Evolutionary conservation across 176 grass and related monocot species (phyloP), one percentile per base, ranked within the genome.

Genomic region (Cenchrus fungigraminus): DNA sequence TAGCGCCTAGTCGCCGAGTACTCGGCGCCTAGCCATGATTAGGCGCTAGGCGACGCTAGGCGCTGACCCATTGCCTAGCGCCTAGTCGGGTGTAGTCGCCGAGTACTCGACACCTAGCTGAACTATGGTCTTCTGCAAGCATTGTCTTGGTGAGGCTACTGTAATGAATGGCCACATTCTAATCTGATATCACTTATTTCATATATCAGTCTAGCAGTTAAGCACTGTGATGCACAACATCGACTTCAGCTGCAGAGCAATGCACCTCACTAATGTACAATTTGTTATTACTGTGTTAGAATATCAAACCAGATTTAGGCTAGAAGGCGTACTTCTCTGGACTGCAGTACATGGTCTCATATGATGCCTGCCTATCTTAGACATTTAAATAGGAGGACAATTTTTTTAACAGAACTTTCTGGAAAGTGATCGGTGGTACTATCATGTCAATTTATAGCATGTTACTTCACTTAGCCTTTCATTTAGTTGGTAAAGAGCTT

Each of bases 141-240:
- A 63, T 17, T 40, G 46, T 55, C 55, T 64, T 71, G 15, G 65
- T 76, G 50, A 43, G 10, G 45, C 11, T 70, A 55, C 43, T 85
- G 32, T 60, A 78, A 68, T 81, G 43, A 80, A 89, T 76, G 64
- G 4, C 12, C 11, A 69, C 9, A 70, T 68, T 54, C 2, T 54
- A 79, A 8, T 78, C 17, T 52, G 10, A 22, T 53, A 68, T 69
- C 45, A 76, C 51, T 69, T 20, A 78, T 64, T 79, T 79, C 58
- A 79, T 79, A 44, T 73, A 44, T 73, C 55, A 54, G 9, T 45
- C 44, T 64, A 83, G 42, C 14, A 78, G 42, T 16, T 25, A 16
- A 74, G 61, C 76, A 68, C 29, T 65, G 44, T 52, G 62, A 40
- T 89, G 32, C 6, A 76, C 29, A 45, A 51, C 81, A 62, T 62